These are phyloP conservation scores for Backusella australiensis DNA, from an alignment of 192 early-diverging fungal genomes.

Conservation along the genomic window DNA sequence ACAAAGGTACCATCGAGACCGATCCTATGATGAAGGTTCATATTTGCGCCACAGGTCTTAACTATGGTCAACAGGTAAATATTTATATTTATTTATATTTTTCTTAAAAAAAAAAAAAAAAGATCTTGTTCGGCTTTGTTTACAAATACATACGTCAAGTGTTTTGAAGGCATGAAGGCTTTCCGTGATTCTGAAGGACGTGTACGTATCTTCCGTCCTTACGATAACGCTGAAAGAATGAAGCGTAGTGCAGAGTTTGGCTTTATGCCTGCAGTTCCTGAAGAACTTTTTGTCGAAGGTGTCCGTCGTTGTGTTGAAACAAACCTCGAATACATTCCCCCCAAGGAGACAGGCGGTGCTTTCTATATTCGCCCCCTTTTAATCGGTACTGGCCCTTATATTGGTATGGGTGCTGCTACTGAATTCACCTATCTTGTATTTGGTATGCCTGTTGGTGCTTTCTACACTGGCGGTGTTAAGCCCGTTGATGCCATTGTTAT, in stretches of 20 bases:
- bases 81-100: not conserved
- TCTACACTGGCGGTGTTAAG: constrained; percentile 55
- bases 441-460: constrained; percentile 69
- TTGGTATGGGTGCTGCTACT: constrained; percentile 54
- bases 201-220: constrained; percentile 70
- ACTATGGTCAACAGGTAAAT: constrained; percentile 72
- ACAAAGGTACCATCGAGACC: constrained; percentile 52
- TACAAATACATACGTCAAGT: constrained; percentile 30
- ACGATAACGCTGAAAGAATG: constrained; percentile 66
- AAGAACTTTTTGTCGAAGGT: constrained; percentile 62
- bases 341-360: constrained; percentile 62
- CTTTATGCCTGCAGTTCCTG: constrained; percentile 59
- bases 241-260: constrained; percentile 48
- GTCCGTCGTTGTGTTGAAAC: constrained; percentile 51
- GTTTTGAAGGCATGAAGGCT: constrained; percentile 83
- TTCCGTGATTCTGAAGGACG: constrained; percentile 67
- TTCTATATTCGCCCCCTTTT: constrained; percentile 73
- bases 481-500: constrained; percentile 67
- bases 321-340: constrained; percentile 77
- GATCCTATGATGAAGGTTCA: constrained; percentile 60
- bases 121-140: not conserved
- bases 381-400: constrained; percentile 63
- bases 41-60: constrained; percentile 61
- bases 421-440: constrained; percentile 65
- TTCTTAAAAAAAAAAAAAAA: not conserved